Conservation (phyloP, 202 grass and related monocot species). For the Dendrocalamus latiflorus region DNA sequence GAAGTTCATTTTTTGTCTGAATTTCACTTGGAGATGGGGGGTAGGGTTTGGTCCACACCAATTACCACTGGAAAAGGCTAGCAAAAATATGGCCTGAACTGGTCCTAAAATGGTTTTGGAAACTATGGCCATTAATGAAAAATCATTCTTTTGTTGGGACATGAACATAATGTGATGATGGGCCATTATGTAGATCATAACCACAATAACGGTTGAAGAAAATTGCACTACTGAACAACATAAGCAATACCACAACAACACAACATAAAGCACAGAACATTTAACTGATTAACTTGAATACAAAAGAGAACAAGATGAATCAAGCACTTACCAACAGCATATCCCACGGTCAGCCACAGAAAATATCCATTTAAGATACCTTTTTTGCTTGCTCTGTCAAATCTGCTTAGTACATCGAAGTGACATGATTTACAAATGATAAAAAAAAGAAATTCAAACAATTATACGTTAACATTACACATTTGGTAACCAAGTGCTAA, state of each 20-base stretch:
- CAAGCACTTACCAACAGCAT: constrained; percentile 65
- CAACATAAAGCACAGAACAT: neutral
- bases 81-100: neutral
- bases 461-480: neutral
- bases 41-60: neutral
- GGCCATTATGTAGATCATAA: neutral
- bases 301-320: constrained; percentile 7
- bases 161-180: neutral
- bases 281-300: neutral
- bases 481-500: neutral
- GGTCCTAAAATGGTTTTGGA: neutral
- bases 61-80: neutral
- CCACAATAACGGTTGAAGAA: constrained; percentile 1
- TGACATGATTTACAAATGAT: neutral
- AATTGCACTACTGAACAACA: neutral
- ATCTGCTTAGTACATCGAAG: constrained; percentile 42
- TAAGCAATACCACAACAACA: neutral
- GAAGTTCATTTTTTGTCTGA: neutral
- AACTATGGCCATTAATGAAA: neutral
- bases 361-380: constrained; percentile 73
- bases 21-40: neutral
- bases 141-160: neutral
- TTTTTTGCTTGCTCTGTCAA: constrained; percentile 68
- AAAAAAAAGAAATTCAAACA: neutral
- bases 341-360: constrained; percentile 74